Base-by-base conservation (phyloP, 345 rosid species). In the Salix exigua region DNA sequence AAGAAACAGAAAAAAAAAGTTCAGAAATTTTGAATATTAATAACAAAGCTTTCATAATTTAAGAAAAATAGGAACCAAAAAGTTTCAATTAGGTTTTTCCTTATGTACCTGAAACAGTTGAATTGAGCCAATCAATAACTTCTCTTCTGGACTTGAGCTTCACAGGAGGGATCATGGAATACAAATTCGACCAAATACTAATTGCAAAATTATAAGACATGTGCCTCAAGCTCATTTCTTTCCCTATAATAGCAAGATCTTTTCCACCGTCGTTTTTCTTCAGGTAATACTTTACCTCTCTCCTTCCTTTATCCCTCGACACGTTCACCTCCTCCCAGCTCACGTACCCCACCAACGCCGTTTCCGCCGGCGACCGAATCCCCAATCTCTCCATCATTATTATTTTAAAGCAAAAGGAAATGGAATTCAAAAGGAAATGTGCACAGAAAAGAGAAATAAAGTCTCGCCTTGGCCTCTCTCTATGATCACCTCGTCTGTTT, bases 191-290 rank as follows among this genome's bases (percentile, higher is more conserved):
- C 5, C 84, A 84, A 53, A 79, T 84, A 58, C 72, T 84, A 77
- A 82, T 73, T 11, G 85, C 87, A 75, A 78, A 84, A 53, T 75
- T 73, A 73, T 89, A 93, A 3, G 89, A 88, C 82, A 87, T 89
- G 64, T 85, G 89, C 77, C 85, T 81, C 78, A 80, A 68, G 82
- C 81, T 88, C 74, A 75, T 89, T 80, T 88, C 84, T 84, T 82
- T 91, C 31, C 92, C 98, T n/a, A 89, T 48, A 70, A 90, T 89
- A 40, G 89, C 95, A 78, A 93, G 92, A 87, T 89, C 94, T 70
- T 80, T 76, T 33, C 70, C 70, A 1, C 94, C 93, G 61, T 89
- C 92, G 60, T 26, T 82, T 74, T 87, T 87, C 80, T 85, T 92
- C 38, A 90, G 86, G 71, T 85, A 90, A 71, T 88, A 93, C 58